Conservation (phyloP, 2,329 filamentous ascomycete species). For the Dothiorella sarmentorum region DNA sequence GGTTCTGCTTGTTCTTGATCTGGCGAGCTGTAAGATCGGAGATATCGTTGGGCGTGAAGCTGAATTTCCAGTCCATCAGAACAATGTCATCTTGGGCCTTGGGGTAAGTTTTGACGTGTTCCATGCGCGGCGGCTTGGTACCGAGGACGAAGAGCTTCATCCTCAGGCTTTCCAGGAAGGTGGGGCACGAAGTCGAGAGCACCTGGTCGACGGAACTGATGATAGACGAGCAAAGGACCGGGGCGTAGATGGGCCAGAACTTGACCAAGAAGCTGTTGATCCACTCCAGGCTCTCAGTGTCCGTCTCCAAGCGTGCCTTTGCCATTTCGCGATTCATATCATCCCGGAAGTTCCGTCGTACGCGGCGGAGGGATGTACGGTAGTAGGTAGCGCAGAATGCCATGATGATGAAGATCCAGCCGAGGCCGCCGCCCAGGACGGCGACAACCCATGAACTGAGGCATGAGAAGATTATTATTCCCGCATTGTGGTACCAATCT, state of each 20-base stretch:
- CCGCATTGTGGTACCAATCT: constrained; percentile 99
- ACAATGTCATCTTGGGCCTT: constrained; percentile 93
- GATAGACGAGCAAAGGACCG: constrained; percentile 86
- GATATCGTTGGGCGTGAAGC: constrained; percentile 93
- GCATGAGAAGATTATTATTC: constrained; percentile 89
- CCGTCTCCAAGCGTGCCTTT: constrained; percentile 81
- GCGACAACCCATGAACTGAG: constrained; percentile 87
- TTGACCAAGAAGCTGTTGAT: constrained; percentile 98
- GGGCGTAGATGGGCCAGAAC: constrained; percentile 98
- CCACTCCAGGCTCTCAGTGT: constrained; percentile 93
- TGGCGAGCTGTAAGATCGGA: constrained; percentile 88
- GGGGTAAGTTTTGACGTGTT: constrained; percentile 97
- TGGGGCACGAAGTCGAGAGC: constrained; percentile 83
- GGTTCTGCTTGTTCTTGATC: constrained; percentile 92
- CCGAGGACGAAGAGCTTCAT: constrained; percentile 92
- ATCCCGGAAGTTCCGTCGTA: constrained; percentile 92
- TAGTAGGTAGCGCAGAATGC: constrained; percentile 92
- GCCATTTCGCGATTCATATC: constrained; percentile 87
- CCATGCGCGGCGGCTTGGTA: constrained; percentile 90
- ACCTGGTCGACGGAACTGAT: constrained; percentile 95
- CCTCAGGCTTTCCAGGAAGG: constrained; percentile 89
- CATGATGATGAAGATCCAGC: constrained; percentile 93
- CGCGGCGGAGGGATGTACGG: constrained; percentile 86
- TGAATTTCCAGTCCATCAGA: constrained; percentile 99
- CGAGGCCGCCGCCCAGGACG: constrained; percentile 82